Evolutionary conservation across 163 green algal genomes (phyloP).

Genomic region (Scenedesmus sp.): DNA sequence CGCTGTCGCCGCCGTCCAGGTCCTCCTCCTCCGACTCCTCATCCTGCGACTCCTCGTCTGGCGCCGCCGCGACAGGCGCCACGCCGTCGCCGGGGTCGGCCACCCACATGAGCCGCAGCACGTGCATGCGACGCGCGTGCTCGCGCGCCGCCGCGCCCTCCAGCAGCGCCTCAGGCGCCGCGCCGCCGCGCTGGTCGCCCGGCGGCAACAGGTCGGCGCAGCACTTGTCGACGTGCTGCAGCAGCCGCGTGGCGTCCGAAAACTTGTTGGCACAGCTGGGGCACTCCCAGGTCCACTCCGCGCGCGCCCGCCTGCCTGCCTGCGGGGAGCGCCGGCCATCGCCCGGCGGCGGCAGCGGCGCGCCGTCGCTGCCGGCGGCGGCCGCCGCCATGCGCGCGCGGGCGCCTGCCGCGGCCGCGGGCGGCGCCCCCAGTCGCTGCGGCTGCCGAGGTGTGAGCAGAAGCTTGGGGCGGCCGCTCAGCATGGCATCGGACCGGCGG

Average conservation of each 20-base stretch:
- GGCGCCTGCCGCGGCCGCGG: neutral
- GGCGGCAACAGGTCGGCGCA: slow-evolving; percentile 21
- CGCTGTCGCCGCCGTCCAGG: too few species aligned
- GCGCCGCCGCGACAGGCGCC: neutral
- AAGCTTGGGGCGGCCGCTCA: neutral
- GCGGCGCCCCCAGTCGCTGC: neutral
- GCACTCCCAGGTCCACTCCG: neutral
- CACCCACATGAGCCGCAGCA: neutral
- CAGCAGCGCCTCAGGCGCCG: slow-evolving; percentile 11
- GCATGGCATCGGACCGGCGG: neutral
- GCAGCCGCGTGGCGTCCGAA: neutral
- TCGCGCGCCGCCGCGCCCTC: slow-evolving; percentile 16
- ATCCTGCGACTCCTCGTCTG: too few species aligned
- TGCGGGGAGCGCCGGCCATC: too few species aligned
- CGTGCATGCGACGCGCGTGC: slow-evolving; percentile 9
- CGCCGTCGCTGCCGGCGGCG: neutral
- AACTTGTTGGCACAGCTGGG: slow-evolving; percentile 30
- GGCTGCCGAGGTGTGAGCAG: neutral
- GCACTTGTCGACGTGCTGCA: slow-evolving; percentile 27
- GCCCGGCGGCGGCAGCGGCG: neutral
- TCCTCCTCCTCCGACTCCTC: neutral
- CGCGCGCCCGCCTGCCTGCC: neutral
- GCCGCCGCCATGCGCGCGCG: neutral
- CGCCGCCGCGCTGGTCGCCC: neutral
- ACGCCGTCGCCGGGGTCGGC: neutral